These are phyloP conservation scores for Fraxinus floribunda DNA, from an alignment of 305 asterid genomes.

Conservation along the genomic window DNA sequence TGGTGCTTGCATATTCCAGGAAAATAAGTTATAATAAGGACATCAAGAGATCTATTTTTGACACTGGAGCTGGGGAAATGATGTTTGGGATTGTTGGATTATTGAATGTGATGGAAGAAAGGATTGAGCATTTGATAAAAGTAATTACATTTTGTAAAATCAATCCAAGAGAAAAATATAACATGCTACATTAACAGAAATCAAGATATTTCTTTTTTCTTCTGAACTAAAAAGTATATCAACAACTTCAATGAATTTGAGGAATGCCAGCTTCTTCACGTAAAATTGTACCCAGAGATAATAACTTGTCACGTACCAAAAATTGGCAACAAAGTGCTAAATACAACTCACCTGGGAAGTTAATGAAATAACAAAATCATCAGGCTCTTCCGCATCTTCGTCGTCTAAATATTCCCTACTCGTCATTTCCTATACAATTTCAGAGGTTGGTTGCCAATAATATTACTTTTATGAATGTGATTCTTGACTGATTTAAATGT, in stretches of 20 bases:
- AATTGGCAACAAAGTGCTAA: conserved; percentile 22
- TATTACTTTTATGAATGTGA: conserved; percentile 23
- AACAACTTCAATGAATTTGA: not conserved
- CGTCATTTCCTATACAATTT: conserved; percentile 71
- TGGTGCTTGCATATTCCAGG: not conserved
- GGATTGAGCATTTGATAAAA: conserved; percentile 1
- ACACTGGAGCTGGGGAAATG: not conserved
- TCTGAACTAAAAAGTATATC: not conserved
- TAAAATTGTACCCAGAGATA: not conserved
- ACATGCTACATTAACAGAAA: conserved; percentile 1
- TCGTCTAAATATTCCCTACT: conserved; percentile 90
- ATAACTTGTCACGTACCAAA: not conserved
- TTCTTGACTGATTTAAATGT: conserved; percentile 17
- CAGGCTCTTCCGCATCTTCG: conserved; percentile 99
- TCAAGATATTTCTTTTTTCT: not conserved
- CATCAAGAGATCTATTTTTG: not conserved
- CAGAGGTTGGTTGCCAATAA: conserved; percentile 30
- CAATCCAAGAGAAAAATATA: conserved; percentile 13
- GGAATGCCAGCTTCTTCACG: not conserved
- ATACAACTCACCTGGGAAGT: conserved; percentile 74
- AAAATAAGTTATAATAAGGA: not conserved
- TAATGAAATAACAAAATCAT: conserved; percentile 86
- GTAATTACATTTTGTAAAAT: not conserved
- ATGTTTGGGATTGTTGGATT: conserved; percentile 1
- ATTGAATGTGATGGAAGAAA: not conserved